Percentiles rank a stretch among this genome's conserved stretches.
Evolutionary conservation across 495 filamentous ascomycete genomes (phyloP).

Genomic region (Penicillium cosmopolitanum): DNA sequence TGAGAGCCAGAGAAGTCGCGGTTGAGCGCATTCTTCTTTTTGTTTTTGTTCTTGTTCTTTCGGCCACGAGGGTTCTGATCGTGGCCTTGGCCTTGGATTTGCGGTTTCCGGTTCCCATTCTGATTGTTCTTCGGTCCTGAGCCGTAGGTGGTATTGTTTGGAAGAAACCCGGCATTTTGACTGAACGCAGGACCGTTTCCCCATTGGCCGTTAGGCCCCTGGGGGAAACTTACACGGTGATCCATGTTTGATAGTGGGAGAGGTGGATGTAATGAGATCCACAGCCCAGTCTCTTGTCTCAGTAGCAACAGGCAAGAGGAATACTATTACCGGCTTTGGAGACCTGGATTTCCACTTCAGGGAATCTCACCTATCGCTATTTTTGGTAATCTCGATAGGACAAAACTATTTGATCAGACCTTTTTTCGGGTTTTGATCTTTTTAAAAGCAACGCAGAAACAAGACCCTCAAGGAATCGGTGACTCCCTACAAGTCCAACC

Average conservation of each 20-base stretch:
- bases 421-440: constrained; percentile 15
- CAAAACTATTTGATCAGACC: not conserved
- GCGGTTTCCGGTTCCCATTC: not conserved
- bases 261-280: not conserved
- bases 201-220: not conserved
- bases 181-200: constrained; percentile 13
- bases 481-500: constrained; percentile 22
- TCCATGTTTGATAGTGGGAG: constrained; percentile 2
- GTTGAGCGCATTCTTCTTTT: not conserved
- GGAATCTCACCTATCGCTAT: constrained; percentile 10
- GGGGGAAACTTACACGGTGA: not conserved
- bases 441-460: constrained; percentile 15
- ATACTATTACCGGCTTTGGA: constrained; percentile 8
- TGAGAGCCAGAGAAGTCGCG: not conserved
- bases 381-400: constrained; percentile 14
- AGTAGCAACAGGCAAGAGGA: constrained; percentile 10
- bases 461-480: constrained; percentile 14
- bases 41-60: not conserved
- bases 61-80: not conserved
- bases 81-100: not conserved
- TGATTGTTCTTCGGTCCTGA: constrained; percentile 10
- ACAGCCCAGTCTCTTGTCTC: not conserved
- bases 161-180: constrained; percentile 18
- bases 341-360: constrained; percentile 25
- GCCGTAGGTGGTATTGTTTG: constrained; percentile 15